phyloP scores from a whole-genome alignment of 164 flowering plant species.

The Hamamelis virginiana region DNA sequence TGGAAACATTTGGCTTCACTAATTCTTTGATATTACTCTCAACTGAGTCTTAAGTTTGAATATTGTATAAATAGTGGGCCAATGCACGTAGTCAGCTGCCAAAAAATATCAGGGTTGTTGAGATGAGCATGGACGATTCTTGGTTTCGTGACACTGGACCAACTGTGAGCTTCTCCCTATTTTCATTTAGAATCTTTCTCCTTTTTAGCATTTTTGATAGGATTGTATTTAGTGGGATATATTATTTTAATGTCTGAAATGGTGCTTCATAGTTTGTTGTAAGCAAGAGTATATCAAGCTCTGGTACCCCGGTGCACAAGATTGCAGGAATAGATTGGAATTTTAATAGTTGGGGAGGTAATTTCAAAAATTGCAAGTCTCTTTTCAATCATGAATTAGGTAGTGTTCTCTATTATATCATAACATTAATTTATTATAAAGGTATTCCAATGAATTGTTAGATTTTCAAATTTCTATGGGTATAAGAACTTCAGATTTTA shows the following conservation, averaged over 20 bases:
- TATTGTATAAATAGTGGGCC: slow-evolving; percentile 51
- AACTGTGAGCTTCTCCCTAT: slow-evolving; percentile 57
- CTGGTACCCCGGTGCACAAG: slow-evolving; percentile 22
- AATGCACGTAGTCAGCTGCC: slow-evolving; percentile 76
- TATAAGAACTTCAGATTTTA: background rate
- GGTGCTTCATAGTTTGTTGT: slow-evolving; percentile 61
- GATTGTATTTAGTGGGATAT: background rate
- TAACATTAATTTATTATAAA: background rate
- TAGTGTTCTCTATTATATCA: background rate
- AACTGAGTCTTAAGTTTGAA: background rate
- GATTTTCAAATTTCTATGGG: background rate
- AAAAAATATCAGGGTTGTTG: slow-evolving; percentile 63
- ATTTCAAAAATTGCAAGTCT: slow-evolving; percentile 1
- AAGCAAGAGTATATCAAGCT: slow-evolving; percentile 24
- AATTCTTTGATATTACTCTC: background rate
- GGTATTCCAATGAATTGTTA: background rate
- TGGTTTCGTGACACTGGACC: slow-evolving; percentile 97
- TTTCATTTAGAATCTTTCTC: background rate
- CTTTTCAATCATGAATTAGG: background rate
- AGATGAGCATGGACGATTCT: slow-evolving; percentile 89
- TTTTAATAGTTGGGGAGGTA: slow-evolving; percentile 96
- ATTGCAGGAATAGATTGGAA: slow-evolving; percentile 95
- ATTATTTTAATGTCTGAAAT: slow-evolving; percentile 8
- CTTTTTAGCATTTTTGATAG: background rate
- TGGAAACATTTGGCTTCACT: background rate